Percentiles rank a stretch among this genome's conserved stretches.
Evolutionary conservation across 225 moss, liverwort and hornwort species (phyloP).

Genomic region (Pseudoscleropodium purum): DNA sequence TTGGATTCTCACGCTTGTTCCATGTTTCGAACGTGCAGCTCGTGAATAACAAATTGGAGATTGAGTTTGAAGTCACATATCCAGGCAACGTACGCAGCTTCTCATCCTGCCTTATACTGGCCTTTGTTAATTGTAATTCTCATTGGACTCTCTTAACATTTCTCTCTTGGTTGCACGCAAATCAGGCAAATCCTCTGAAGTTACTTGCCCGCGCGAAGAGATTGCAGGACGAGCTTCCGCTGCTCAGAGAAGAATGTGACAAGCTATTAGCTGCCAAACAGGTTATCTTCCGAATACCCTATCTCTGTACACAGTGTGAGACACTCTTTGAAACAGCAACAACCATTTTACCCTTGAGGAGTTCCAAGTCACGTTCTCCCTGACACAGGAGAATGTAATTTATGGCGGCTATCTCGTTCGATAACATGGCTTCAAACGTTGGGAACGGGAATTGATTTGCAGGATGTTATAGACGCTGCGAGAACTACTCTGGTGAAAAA

Average conservation of each 20-base stretch:
- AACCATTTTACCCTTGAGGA: neutral
- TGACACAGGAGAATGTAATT: neutral
- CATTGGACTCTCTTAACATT: neutral
- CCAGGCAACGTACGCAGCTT: constrained; percentile 32
- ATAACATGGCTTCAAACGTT: neutral
- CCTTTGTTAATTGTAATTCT: neutral
- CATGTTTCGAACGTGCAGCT: constrained; percentile 19
- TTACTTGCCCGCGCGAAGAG: constrained; percentile 31
- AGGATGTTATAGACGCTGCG: constrained; percentile 43
- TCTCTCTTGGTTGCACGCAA: neutral
- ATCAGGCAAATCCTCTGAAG: constrained; percentile 44
- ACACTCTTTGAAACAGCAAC: neutral
- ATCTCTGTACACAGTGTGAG: neutral
- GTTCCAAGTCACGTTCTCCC: neutral
- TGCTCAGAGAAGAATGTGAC: constrained; percentile 41
- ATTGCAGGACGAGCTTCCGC: constrained; percentile 48
- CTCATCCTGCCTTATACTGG: neutral
- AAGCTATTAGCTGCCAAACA: constrained; percentile 59
- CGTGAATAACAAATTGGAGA: constrained; percentile 41
- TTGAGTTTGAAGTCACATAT: constrained; percentile 32
- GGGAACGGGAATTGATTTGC: neutral
- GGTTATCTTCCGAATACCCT: neutral
- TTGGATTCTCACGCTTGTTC: neutral
- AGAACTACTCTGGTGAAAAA: constrained; percentile 44
- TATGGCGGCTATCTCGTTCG: neutral